Conservation (phyloP, 2,329 filamentous ascomycete genomes). For the Venturia pyrina region DNA sequence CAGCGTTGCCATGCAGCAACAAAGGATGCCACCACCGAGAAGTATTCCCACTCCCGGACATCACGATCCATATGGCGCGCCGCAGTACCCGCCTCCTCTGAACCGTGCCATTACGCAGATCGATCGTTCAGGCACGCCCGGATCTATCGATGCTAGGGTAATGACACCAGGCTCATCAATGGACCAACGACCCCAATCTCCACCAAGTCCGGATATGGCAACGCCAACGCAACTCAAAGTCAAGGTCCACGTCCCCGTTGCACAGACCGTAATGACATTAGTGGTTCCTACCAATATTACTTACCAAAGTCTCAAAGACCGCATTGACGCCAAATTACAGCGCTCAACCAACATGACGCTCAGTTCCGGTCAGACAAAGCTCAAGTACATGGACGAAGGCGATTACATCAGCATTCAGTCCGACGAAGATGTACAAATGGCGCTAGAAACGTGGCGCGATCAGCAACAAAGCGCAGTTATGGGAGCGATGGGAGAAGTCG, state of each 20-base stretch:
- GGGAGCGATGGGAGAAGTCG: conserved; percentile 77
- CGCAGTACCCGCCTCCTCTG: conserved; percentile 2
- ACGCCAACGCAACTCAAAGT: conserved; percentile 79
- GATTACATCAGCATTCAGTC: conserved; percentile 90
- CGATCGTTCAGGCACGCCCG: conserved; percentile 25
- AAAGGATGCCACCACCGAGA: conserved; percentile 8
- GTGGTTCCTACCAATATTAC: conserved; percentile 93
- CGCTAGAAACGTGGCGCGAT: conserved; percentile 90
- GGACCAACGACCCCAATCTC: conserved; percentile 3
- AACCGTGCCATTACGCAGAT: conserved; percentile 6
- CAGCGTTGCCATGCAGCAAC: conserved; percentile 48
- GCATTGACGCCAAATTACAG: conserved; percentile 90
- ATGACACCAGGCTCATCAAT: conserved; percentile 23
- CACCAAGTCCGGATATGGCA: conserved; percentile 19
- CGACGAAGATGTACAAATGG: conserved; percentile 92
- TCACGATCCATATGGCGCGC: conserved; percentile 1
- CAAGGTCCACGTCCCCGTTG: conserved; percentile 70
- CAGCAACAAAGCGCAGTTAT: conserved; percentile 52
- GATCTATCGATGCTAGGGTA: conserved; percentile 26
- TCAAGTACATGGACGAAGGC: conserved; percentile 87
- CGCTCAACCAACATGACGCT: conserved; percentile 79
- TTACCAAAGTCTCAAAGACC: conserved; percentile 85
- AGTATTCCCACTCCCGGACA: background rate
- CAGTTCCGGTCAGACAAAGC: conserved; percentile 67
- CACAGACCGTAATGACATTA: conserved; percentile 78